Evolutionary conservation across 148 eudicot species (phyloP).

Genomic region (Amaranthus hypochondriacus): DNA sequence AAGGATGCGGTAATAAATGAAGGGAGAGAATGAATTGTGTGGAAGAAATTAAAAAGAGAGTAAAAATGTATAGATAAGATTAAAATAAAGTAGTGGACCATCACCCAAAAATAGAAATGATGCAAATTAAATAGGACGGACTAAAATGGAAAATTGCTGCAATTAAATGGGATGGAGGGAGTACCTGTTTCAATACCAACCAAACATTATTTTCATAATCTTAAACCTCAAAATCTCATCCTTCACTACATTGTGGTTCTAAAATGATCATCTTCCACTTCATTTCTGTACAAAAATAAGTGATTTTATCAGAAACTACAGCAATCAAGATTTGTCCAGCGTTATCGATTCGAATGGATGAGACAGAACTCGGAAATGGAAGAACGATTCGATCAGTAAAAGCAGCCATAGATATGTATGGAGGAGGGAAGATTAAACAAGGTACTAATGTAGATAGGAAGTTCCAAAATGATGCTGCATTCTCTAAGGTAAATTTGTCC

Average conservation of each 20-base stretch:
- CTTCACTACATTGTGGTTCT: not conserved
- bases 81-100: no score
- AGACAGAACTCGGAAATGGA: slow-evolving; percentile 15
- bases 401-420: slow-evolving; percentile 44
- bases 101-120: no score
- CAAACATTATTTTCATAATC: slow-evolving; percentile 11
- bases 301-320: not conserved
- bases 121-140: no score
- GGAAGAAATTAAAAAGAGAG: no score
- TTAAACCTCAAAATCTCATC: not conserved
- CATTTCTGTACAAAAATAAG: no score
- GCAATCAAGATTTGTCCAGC: not conserved
- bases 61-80: no score
- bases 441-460: slow-evolving; percentile 21
- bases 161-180: no score
- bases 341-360: slow-evolving; percentile 28
- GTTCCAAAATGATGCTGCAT: slow-evolving; percentile 23
- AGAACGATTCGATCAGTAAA: slow-evolving; percentile 32
- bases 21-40: no score
- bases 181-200: slow-evolving; percentile 14
- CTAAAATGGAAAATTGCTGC: no score
- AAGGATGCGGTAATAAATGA: no score
- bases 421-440: slow-evolving; percentile 31
- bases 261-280: not conserved
- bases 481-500: slow-evolving; percentile 18